Base-by-base conservation (phyloP, 495 filamentous ascomycete species). In the Daldinia childiae region DNA sequence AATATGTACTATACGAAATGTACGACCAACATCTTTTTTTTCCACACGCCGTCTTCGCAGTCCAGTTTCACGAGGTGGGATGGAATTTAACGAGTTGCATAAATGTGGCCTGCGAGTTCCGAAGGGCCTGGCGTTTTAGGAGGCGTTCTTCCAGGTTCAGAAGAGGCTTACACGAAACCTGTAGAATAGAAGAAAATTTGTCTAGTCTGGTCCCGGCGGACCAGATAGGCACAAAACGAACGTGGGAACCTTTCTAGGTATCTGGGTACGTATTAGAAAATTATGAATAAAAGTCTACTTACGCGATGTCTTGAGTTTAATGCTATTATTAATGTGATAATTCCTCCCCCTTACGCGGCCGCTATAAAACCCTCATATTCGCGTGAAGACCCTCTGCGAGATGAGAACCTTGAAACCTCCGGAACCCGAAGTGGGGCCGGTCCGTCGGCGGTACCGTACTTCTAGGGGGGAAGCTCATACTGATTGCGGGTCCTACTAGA, bases 1-100 rank as follows among this genome's bases (percentile, higher is more conserved):
- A 54, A 27, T 36, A 34, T 74, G 72, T 74, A 74, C 62, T 27
- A 74, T 74, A 72, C 32, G 43, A 52, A 34, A 55, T 74, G 72
- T 74, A 74, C 63, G 56, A 71, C 55, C 55, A 64, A 41, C 61
- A 64, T 66, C 39, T 24, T 55, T 54, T 50, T 11, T 50, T 12
- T 52, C 6, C 56, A 5, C 29, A 38, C 32, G 45, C 52, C 59
- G 56, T 58, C 56, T 65, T 62, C 29, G 39, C 52, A 38, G 29
- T 36, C 15, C 34, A 4, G 29, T 29, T 17, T 43, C 36, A 27
- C 9, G 36, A 30, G 57, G 57, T 39, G 57, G 29, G 56, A 48
- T n/a, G 30, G 59, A 26, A 64, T 66, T 38, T 54, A 43, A 66
- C 55, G 65, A 61, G 51, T 65, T 61, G 70, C 51, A 67, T 60